Evolutionary conservation across 176 grass and related monocot genomes (phyloP).

Genomic region (Triticum urartu): DNA sequence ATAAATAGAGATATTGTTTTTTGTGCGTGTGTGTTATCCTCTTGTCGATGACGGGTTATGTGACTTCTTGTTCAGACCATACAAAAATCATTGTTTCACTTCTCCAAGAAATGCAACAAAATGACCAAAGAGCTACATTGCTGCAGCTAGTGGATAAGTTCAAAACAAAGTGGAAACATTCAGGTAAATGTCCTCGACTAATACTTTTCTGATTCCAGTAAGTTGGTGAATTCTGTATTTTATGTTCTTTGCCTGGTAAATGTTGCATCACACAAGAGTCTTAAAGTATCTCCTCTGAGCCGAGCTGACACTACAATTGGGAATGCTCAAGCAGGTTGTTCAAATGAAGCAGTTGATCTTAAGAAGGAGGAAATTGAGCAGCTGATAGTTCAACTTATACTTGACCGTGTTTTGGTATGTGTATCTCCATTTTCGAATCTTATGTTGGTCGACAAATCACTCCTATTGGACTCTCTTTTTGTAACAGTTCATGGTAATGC

Average conservation of each 20-base stretch:
- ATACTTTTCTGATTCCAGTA: not conserved
- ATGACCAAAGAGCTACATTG: conserved; percentile 86
- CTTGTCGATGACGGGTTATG: not conserved
- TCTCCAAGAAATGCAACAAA: conserved; percentile 53
- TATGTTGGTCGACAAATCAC: not conserved
- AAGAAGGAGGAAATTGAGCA: conserved; percentile 89
- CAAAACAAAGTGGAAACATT: conserved; percentile 62
- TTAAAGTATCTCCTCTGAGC: not conserved
- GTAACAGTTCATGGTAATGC: not conserved
- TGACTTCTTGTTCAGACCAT: conserved; percentile 51
- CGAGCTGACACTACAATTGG: not conserved
- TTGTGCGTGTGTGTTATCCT: not conserved
- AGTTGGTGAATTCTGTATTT: not conserved
- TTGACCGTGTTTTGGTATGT: conserved; percentile 81
- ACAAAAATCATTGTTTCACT: conserved; percentile 58
- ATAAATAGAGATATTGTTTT: not conserved
- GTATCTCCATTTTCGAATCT: not conserved
- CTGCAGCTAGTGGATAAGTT: conserved; percentile 83
- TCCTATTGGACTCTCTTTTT: not conserved
- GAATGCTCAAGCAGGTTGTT: conserved; percentile 54
- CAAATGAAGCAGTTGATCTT: conserved; percentile 53
- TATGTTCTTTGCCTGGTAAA: conserved; percentile 2
- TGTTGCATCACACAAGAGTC: not conserved
- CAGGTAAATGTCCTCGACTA: conserved; percentile 40
- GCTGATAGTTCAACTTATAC: conserved; percentile 81